Conservation (phyloP, 2,329 filamentous ascomycete species). For the Pseudocercospora macadamiae region DNA sequence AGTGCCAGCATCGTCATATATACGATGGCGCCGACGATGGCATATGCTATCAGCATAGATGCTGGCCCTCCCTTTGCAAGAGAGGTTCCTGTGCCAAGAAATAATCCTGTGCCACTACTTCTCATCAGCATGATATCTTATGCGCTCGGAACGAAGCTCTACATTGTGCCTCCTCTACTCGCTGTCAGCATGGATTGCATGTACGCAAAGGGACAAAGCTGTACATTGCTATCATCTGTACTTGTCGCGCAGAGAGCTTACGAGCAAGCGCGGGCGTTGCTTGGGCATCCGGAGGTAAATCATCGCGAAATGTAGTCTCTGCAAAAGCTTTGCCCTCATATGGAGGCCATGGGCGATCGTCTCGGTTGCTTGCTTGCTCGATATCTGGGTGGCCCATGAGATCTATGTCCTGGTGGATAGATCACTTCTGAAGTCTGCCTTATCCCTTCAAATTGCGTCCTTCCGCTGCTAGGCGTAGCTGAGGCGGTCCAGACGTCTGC, state of each 20-base stretch:
- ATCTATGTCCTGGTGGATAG: not conserved
- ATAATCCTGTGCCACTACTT: conserved; percentile 42
- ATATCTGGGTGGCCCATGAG: not conserved
- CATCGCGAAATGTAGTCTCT: conserved; percentile 3
- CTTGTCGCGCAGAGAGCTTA: conserved; percentile 58
- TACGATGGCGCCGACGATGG: conserved; percentile 69
- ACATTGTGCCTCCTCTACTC: conserved; percentile 51
- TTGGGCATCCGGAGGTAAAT: conserved; percentile 15
- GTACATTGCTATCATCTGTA: conserved; percentile 70
- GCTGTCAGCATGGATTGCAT: not conserved
- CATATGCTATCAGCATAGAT: conserved; percentile 71
- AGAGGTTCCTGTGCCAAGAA: conserved; percentile 63
- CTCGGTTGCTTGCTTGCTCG: not conserved
- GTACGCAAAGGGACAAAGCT: conserved; percentile 44
- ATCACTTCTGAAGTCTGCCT: not conserved
- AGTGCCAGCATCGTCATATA: conserved; percentile 80
- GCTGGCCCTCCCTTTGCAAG: conserved; percentile 58
- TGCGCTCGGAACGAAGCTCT: too few species aligned
- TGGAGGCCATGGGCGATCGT: not conserved
- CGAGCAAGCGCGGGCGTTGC: conserved; percentile 47
- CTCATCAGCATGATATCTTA: too few species aligned
- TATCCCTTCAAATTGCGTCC: too few species aligned
- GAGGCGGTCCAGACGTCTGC: too few species aligned
- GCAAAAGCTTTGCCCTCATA: not conserved
- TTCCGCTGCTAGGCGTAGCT: too few species aligned